A percentile compares a stretch with the other conserved stretches of the same genome.
phyloP scores from a whole-genome alignment of 345 rosid species.

The Eucalyptus virginea region DNA sequence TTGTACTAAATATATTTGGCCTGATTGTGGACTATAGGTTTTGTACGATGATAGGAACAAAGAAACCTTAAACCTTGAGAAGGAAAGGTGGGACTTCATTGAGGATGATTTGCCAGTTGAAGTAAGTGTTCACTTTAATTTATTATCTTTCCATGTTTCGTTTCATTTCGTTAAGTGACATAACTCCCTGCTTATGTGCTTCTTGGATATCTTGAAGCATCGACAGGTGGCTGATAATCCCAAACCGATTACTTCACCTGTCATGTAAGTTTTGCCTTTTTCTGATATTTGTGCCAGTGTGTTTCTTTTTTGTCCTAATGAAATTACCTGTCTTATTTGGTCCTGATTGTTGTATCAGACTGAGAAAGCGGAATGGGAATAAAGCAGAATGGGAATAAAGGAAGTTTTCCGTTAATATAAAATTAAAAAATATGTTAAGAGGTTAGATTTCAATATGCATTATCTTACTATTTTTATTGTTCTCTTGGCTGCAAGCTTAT shows the following conservation, averaged over 20 bases:
- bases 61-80: background rate
- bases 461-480: background rate
- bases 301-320: no score
- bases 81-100: background rate
- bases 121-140: background rate
- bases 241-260: background rate
- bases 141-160: background rate
- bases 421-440: background rate
- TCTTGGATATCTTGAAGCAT: background rate
- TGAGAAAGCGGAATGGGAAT: background rate
- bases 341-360: background rate
- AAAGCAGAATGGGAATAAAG: background rate
- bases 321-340: background rate
- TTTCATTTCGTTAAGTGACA: no score
- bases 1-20: background rate
- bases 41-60: background rate
- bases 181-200: background rate
- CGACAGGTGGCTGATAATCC: background rate
- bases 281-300: background rate
- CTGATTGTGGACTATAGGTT: background rate
- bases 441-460: background rate
- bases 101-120: background rate
- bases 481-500: background rate
- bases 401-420: accelerated
- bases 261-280: background rate